Conservation (phyloP, 176 grass and related monocot genomes). For the Guadua angustifolia region DNA sequence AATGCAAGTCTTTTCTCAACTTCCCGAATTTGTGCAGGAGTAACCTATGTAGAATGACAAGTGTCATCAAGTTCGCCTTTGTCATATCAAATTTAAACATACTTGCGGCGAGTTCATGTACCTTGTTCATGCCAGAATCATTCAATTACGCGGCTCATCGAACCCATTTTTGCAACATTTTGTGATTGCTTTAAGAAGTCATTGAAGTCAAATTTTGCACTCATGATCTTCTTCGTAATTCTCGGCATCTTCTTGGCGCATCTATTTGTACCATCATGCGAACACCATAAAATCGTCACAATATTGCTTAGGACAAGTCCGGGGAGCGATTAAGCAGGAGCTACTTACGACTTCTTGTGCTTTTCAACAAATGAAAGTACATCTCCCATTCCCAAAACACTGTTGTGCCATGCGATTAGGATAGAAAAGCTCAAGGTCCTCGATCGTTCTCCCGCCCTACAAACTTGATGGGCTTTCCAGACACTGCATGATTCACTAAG, state of each 20-base stretch:
- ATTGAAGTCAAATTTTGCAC: slow-evolving; percentile 95
- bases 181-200: slow-evolving; percentile 95
- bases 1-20: slow-evolving; percentile 87
- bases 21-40: slow-evolving; percentile 95
- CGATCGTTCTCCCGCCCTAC: slow-evolving; percentile 91
- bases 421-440: slow-evolving; percentile 95
- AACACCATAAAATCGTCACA: not conserved
- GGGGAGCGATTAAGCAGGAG: slow-evolving; percentile 3
- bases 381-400: slow-evolving; percentile 96
- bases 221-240: slow-evolving; percentile 96
- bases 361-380: slow-evolving; percentile 97
- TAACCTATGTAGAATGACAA: slow-evolving; percentile 57
- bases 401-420: slow-evolving; percentile 93
- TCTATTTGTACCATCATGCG: slow-evolving; percentile 59
- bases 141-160: slow-evolving; percentile 59
- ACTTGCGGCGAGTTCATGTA: slow-evolving; percentile 15
- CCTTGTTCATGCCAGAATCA: slow-evolving; percentile 75
- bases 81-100: slow-evolving; percentile 25
- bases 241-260: slow-evolving; percentile 83
- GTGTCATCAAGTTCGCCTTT: not conserved
- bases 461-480: slow-evolving; percentile 94
- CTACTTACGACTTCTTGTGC: slow-evolving; percentile 91
- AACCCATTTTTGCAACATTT: slow-evolving; percentile 90
- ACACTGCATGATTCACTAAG: slow-evolving; percentile 59
- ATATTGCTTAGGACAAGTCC: slow-evolving; percentile 18